These are phyloP conservation scores for Eucalyptus camaldulensis DNA, from an alignment of 345 rosid species.

Conservation along the genomic window DNA sequence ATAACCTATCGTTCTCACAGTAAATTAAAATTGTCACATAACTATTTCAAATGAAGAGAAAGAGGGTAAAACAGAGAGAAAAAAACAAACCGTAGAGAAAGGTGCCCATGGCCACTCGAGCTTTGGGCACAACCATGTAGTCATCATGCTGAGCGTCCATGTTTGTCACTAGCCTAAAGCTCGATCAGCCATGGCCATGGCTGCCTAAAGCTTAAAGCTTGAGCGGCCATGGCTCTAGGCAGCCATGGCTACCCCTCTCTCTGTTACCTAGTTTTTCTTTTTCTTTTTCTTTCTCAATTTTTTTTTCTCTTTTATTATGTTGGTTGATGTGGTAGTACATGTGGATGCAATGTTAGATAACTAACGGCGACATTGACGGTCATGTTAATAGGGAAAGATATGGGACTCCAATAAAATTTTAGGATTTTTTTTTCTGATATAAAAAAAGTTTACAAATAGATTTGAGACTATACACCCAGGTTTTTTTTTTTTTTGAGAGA, in stretches of 20 bases:
- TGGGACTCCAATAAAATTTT: neutral
- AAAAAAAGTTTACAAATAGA: neutral
- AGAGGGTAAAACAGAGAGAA: too few relatives aligned
- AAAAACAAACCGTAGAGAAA: too few relatives aligned
- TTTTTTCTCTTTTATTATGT: neutral
- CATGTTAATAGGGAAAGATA: neutral
- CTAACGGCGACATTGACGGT: neutral
- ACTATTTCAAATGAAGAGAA: too few relatives aligned
- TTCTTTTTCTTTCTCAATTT: neutral
- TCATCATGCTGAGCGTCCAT: neutral
- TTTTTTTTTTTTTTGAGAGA: neutral
- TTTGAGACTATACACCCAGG: too few relatives aligned
- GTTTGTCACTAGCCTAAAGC: neutral
- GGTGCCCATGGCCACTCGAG: too few relatives aligned
- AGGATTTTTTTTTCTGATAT: neutral
- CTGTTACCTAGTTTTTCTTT: neutral
- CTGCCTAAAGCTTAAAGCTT: neutral
- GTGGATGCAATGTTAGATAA: neutral
- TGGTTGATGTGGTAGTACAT: neutral
- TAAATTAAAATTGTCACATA: too few relatives aligned
- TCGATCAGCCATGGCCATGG: neutral
- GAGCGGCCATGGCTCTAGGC: neutral
- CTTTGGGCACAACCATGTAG: neutral
- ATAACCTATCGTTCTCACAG: rapidly evolving
- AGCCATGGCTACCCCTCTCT: neutral